Percentiles rank a stretch among this genome's conserved stretches.
Evolutionary conservation across 2,329 filamentous ascomycete species (phyloP).

Genomic region (Hypoxylon sp.): DNA sequence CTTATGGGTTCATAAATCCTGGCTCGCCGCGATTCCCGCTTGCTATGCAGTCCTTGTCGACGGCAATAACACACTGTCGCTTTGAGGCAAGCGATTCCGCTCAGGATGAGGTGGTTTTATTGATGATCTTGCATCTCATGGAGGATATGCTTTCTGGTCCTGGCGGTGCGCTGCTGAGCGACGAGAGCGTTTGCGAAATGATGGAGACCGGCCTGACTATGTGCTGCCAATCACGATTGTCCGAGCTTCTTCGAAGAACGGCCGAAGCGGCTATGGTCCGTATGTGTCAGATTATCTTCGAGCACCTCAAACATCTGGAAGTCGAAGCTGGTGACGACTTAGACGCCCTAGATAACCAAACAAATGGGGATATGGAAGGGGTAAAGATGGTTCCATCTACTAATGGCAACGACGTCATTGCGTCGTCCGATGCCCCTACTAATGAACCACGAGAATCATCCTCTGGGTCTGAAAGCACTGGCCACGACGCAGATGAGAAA

Average conservation of each 20-base stretch:
- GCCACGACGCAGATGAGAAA: slow-evolving; percentile 49
- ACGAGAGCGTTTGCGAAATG: slow-evolving; percentile 99
- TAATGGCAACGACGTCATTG: slow-evolving; percentile 73
- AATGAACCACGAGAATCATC: slow-evolving; percentile 60
- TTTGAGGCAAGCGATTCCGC: slow-evolving; percentile 97
- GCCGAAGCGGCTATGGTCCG: slow-evolving; percentile 98
- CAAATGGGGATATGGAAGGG: slow-evolving; percentile 78
- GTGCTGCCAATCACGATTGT: slow-evolving; percentile 93
- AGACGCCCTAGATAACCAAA: slow-evolving; percentile 75
- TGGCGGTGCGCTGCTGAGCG: slow-evolving; percentile 92
- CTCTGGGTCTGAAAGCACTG: slow-evolving; percentile 60
- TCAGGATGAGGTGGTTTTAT: slow-evolving; percentile 93
- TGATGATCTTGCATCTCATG: slow-evolving; percentile 97
- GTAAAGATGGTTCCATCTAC: slow-evolving; percentile 88
- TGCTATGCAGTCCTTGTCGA: slow-evolving; percentile 94
- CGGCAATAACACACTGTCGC: slow-evolving; percentile 95
- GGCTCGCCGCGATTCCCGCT: slow-evolving; percentile 89
- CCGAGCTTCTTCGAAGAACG: slow-evolving; percentile 88
- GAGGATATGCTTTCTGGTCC: slow-evolving; percentile 97
- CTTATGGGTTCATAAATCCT: slow-evolving; percentile 90
- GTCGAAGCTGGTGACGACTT: slow-evolving; percentile 78
- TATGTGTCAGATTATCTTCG: slow-evolving; percentile 99
- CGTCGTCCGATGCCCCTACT: slow-evolving; percentile 63
- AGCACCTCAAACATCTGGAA: slow-evolving; percentile 89
- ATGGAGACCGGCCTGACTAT: slow-evolving; percentile 98